These are phyloP conservation scores for Kwoniella dendrophila DNA, from an alignment of 768 basidiomycete genomes.

Conservation along the genomic window DNA sequence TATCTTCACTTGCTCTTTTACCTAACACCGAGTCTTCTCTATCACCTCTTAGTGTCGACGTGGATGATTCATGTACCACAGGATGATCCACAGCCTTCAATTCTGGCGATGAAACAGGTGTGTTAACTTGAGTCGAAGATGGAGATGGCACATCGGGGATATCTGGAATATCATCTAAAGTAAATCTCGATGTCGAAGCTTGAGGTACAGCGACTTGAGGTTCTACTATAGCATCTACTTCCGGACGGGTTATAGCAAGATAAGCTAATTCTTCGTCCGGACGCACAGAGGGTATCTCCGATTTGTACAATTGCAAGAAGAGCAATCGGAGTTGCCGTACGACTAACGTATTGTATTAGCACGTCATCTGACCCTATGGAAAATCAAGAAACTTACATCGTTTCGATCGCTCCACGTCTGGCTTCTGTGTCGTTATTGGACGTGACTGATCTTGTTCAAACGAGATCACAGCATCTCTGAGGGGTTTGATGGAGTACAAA, in stretches of 20 bases:
- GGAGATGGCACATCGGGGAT: conserved; percentile 31
- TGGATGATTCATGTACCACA: not conserved
- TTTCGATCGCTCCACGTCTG: conserved; percentile 46
- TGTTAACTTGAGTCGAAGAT: conserved; percentile 37
- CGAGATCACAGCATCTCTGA: conserved; percentile 47
- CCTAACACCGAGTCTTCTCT: conserved; percentile 38
- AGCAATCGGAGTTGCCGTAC: conserved; percentile 43
- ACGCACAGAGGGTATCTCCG: conserved; percentile 42
- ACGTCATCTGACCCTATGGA: not conserved
- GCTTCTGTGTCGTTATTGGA: conserved; percentile 8
- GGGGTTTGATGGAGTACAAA: conserved; percentile 49
- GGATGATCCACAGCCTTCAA: conserved; percentile 8
- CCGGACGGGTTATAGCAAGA: conserved; percentile 52
- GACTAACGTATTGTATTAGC: conserved; percentile 26
- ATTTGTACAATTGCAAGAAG: conserved; percentile 45
- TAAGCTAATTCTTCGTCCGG: conserved; percentile 55
- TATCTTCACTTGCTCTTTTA: conserved; percentile 51
- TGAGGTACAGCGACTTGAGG: conserved; percentile 9
- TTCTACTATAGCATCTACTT: conserved; percentile 43
- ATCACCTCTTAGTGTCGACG: not conserved
- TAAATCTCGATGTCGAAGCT: conserved; percentile 9
- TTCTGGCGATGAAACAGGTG: conserved; percentile 24
- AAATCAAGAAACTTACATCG: conserved; percentile 43
- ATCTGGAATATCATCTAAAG: conserved; percentile 36
- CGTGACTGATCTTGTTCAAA: conserved; percentile 31